phyloP scores from a whole-genome alignment of 1,284 basidiomycete genomes.

The Porogramme epimiltina region DNA sequence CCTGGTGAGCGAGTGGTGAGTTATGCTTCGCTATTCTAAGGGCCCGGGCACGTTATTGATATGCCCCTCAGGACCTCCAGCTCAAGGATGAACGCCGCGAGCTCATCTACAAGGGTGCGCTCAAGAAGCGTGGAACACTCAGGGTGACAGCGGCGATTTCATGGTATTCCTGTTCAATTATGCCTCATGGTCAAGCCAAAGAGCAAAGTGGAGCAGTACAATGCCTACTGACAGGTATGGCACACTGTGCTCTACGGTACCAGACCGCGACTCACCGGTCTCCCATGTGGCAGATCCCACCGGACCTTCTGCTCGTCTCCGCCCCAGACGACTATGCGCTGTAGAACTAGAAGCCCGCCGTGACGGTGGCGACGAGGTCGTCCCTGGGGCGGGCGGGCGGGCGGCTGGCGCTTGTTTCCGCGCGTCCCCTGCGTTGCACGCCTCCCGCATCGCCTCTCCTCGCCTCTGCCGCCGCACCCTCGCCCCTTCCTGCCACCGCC shows the following conservation, averaged over 20 bases:
- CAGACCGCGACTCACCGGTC: background rate
- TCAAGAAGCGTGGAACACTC: constrained; percentile 83
- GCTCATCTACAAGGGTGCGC: constrained; percentile 90
- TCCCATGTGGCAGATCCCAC: constrained; percentile 83
- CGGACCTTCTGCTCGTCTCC: constrained; percentile 89
- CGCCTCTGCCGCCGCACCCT: too few relatives aligned
- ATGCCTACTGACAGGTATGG: constrained; percentile 90
- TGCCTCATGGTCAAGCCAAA: constrained; percentile 96
- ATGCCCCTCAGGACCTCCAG: constrained; percentile 85
- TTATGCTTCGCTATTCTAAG: constrained; percentile 16
- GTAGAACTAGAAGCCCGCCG: constrained; percentile 25
- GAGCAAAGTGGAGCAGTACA: constrained; percentile 91
- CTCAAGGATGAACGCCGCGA: constrained; percentile 88
- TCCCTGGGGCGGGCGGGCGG: too few relatives aligned
- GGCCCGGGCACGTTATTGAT: too few relatives aligned
- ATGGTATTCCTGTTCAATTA: constrained; percentile 97
- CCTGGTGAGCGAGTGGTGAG: constrained; percentile 84
- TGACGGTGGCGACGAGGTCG: too few relatives aligned
- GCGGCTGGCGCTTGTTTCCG: too few relatives aligned
- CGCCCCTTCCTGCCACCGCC: too few relatives aligned
- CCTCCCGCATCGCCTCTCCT: too few relatives aligned
- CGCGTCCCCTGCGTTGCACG: too few relatives aligned
- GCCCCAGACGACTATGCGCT: constrained; percentile 69
- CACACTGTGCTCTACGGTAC: background rate
- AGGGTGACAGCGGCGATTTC: constrained; percentile 85